These are phyloP conservation scores for Nicotiana noctiflora DNA, from an alignment of 257 asterid genomes.

Conservation along the genomic window DNA sequence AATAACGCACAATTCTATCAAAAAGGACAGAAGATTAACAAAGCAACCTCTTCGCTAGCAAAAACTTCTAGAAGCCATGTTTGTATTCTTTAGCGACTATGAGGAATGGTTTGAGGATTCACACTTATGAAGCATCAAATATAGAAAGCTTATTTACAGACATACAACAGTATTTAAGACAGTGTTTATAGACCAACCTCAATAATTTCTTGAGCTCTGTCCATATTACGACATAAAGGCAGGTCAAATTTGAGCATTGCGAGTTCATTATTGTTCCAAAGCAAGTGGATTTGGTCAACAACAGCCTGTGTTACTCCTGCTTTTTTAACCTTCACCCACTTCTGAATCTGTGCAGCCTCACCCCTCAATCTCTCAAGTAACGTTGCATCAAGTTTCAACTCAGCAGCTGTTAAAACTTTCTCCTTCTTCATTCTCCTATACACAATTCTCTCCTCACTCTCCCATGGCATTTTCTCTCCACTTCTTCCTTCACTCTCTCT, in stretches of 20 bases:
- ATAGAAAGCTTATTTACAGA: background rate
- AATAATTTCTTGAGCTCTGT: slow-evolving; percentile 70
- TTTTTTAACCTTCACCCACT: slow-evolving; percentile 91
- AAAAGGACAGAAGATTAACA: background rate
- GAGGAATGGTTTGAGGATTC: background rate
- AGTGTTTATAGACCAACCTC: slow-evolving; percentile 40
- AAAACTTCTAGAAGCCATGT: background rate
- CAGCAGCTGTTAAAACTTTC: slow-evolving; percentile 40
- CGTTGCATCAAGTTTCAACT: slow-evolving; percentile 46
- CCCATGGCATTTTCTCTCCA: slow-evolving; percentile 62
- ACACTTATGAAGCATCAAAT: background rate
- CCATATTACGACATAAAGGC: slow-evolving; percentile 78
- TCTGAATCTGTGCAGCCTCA: slow-evolving; percentile 56
- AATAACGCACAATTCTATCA: slow-evolving; percentile 14
- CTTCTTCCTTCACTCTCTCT: slow-evolving; percentile 25
- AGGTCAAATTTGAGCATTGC: slow-evolving; percentile 80
- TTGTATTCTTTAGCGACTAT: background rate
- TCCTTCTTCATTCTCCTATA: slow-evolving; percentile 39
- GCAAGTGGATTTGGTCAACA: slow-evolving; percentile 48
- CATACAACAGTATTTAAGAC: background rate
- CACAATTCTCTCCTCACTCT: slow-evolving; percentile 42
- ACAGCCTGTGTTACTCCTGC: slow-evolving; percentile 81
- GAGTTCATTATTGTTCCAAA: slow-evolving; percentile 76
- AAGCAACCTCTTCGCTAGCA: background rate
- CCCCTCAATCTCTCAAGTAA: slow-evolving; percentile 62